Evolutionary conservation across 139 green algal species (phyloP).

Genomic region (Mychonastes homosphaera): DNA sequence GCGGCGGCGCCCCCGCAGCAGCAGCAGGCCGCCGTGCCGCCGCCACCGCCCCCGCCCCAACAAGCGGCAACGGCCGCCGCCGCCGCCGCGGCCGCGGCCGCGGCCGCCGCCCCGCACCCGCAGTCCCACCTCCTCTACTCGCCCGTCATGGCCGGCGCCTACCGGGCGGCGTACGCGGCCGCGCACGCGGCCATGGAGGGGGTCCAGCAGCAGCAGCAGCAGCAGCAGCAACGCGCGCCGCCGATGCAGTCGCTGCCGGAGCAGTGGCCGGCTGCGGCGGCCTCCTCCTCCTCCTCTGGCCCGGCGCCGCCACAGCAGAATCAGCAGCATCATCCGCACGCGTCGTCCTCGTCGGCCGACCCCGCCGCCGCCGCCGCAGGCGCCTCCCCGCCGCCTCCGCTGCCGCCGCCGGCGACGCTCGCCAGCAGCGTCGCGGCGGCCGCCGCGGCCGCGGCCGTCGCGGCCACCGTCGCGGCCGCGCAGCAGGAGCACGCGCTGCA

Average conservation of each 20-base stretch:
- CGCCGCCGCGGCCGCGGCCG: background rate
- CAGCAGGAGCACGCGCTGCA: background rate
- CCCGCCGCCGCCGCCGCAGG: background rate
- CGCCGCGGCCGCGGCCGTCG: background rate
- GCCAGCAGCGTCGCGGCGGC: no score
- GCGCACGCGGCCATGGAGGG: conserved; percentile 12
- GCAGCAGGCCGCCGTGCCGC: background rate
- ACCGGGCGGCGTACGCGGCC: conserved; percentile 40
- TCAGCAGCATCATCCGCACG: background rate
- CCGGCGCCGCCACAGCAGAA: background rate
- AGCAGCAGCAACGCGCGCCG: conserved; percentile 6
- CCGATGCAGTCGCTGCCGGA: conserved; percentile 1
- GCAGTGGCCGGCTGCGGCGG: conserved; percentile 1
- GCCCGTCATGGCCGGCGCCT: conserved; percentile 25
- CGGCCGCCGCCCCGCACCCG: background rate
- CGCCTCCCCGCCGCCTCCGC: no score
- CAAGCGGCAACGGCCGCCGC: background rate
- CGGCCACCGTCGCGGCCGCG: background rate
- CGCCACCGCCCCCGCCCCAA: conserved; percentile 5
- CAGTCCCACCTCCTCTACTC: conserved; percentile 19
- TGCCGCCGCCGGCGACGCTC: conserved; percentile 2
- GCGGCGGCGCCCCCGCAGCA: background rate
- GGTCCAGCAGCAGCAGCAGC: conserved; percentile 8
- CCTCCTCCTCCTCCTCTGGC: conserved; percentile 4
- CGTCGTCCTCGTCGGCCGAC: conserved; percentile 1